These are phyloP conservation scores for Chenopodium album DNA, from an alignment of 148 eudicot species.

Conservation along the genomic window DNA sequence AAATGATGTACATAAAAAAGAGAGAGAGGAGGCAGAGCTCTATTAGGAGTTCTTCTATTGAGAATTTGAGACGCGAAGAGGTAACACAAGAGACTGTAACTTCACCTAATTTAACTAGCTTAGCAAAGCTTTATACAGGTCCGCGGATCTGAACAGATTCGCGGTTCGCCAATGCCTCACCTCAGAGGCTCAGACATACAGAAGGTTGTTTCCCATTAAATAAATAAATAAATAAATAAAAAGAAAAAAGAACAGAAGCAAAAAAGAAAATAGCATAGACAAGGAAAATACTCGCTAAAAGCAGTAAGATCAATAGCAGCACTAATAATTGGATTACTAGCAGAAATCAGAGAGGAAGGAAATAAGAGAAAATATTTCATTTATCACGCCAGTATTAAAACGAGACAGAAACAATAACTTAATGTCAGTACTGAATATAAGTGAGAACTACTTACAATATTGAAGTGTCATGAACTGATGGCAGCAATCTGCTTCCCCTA, in stretches of 20 bases:
- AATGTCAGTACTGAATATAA: not conserved
- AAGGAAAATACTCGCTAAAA: not conserved
- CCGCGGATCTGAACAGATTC: not conserved
- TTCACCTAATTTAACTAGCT: not conserved
- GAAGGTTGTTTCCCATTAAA: not conserved
- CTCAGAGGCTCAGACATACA: not conserved
- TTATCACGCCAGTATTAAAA: not conserved
- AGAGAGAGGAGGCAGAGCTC: not conserved
- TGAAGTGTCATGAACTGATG: slow-evolving; percentile 81
- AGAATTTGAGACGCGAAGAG: not conserved
- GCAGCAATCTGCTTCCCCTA: slow-evolving; percentile 40
- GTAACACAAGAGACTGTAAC: not conserved
- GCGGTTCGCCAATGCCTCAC: not conserved
- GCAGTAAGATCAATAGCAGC: slow-evolving; percentile 1
- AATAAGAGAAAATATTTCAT: not conserved
- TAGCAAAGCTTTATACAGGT: not conserved
- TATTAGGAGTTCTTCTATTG: not conserved
- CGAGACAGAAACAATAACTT: not conserved
- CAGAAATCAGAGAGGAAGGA: not conserved
- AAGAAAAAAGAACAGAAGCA: not conserved
- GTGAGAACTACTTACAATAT: slow-evolving; percentile 54
- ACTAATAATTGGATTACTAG: not conserved
- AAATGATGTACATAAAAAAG: not conserved
- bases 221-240: not conserved
- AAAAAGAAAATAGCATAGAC: not conserved